phyloP scores from a whole-genome alignment of 768 basidiomycete species.

The Boletales sp. region DNA sequence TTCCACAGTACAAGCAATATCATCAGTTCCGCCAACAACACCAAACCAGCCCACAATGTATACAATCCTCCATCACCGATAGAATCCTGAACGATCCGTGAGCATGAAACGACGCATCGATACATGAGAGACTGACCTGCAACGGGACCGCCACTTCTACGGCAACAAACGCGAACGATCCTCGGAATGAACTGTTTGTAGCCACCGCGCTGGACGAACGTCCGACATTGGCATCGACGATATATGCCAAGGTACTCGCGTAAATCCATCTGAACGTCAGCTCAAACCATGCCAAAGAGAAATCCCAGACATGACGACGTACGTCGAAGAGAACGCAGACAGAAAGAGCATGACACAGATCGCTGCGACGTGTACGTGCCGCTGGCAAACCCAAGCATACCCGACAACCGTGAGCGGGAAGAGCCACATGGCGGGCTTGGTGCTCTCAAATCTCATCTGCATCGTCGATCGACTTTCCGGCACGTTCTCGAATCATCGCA shows the following conservation, averaged over 20 bases:
- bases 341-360: constrained; percentile 75
- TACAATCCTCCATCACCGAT: constrained; percentile 84
- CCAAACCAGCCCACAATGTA: constrained; percentile 59
- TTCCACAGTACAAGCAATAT: constrained; percentile 59
- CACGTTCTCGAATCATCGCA: not conserved
- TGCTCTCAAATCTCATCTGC: constrained; percentile 75
- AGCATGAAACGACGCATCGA: not conserved
- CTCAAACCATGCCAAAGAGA: not conserved
- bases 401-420: constrained; percentile 59
- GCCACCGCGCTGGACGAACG: constrained; percentile 77
- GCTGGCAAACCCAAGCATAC: constrained; percentile 74
- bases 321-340: constrained; percentile 74
- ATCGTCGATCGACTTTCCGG: not conserved
- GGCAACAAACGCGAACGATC: constrained; percentile 63
- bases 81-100: constrained; percentile 41
- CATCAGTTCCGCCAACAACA: constrained; percentile 50
- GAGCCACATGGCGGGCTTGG: constrained; percentile 47
- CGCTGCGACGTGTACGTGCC: constrained; percentile 61
- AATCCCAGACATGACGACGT: constrained; percentile 30
- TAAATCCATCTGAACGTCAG: constrained; percentile 48
- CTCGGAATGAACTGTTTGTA: constrained; percentile 72
- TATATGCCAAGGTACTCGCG: constrained; percentile 73
- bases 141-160: constrained; percentile 76
- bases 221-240: constrained; percentile 85
- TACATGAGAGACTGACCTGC: constrained; percentile 31